These are phyloP conservation scores for Closterium sp. DNA, from an alignment of 139 green algal species.

Conservation along the genomic window DNA sequence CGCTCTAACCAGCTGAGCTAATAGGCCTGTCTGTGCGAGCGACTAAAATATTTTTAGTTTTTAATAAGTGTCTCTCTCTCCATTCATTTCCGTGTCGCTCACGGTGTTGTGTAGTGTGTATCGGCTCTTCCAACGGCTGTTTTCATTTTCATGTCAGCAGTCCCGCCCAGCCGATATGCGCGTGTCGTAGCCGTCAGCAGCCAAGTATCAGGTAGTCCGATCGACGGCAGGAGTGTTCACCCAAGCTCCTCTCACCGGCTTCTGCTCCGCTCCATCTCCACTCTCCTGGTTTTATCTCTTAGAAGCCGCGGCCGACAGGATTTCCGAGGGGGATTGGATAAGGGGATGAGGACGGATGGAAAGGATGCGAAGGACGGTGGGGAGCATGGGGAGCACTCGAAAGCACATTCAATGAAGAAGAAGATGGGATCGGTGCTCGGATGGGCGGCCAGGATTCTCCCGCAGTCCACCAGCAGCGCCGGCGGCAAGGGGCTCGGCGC, in stretches of 20 bases:
- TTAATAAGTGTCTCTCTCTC: too few relatives aligned
- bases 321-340: background rate
- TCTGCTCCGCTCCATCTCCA: background rate
- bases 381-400: background rate
- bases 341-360: background rate
- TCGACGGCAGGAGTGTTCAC: too few relatives aligned
- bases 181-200: too few relatives aligned
- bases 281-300: background rate
- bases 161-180: too few relatives aligned
- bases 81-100: background rate
- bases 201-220: too few relatives aligned
- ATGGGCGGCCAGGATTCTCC: background rate
- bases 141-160: too few relatives aligned
- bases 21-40: background rate
- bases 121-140: too few relatives aligned
- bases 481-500: background rate
- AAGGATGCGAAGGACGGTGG: background rate
- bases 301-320: background rate
- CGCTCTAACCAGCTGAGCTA: background rate
- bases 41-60: too few relatives aligned
- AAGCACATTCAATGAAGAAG: background rate
- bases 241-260: too few relatives aligned
- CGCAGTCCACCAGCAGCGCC: background rate
- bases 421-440: background rate
- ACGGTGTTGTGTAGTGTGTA: too few relatives aligned